Conservation (phyloP, 768 basidiomycete species). For the Lyophyllum decastes region DNA sequence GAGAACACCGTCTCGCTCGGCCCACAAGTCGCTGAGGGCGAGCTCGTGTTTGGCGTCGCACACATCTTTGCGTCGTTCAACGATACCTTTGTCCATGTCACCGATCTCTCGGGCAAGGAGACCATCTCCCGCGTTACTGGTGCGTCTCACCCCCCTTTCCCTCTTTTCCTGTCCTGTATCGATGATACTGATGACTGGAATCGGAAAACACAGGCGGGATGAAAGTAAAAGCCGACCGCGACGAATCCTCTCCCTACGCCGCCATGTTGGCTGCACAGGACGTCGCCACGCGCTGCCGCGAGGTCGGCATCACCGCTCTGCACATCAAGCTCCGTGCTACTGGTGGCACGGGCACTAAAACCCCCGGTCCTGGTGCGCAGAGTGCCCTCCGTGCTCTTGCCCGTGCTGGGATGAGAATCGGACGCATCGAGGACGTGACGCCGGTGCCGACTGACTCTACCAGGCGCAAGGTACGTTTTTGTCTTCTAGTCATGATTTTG, state of each 20-base stretch:
- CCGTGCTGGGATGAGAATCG: conserved; percentile 97
- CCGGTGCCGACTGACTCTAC: conserved; percentile 97
- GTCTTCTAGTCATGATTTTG: neutral
- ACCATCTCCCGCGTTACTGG: conserved; percentile 99
- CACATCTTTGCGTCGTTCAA: conserved; percentile 99
- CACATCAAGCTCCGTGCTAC: conserved; percentile 99
- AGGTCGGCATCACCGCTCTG: conserved; percentile 97
- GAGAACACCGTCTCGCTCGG: conserved; percentile 89
- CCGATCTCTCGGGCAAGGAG: conserved; percentile 98
- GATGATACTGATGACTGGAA: neutral
- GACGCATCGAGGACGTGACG: conserved; percentile 97
- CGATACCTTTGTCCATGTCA: conserved; percentile 99
- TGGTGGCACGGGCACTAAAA: conserved; percentile 98
- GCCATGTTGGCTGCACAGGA: conserved; percentile 99
- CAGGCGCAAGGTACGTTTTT: conserved; percentile 79
- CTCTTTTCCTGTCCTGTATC: neutral
- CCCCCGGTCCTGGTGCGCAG: conserved; percentile 98
- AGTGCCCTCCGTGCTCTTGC: conserved; percentile 97
- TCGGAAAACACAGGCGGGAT: conserved; percentile 70
- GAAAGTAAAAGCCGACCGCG: conserved; percentile 99
- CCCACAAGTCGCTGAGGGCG: conserved; percentile 94
- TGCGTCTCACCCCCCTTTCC: conserved; percentile 35
- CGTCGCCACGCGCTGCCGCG: conserved; percentile 93
- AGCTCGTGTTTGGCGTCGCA: conserved; percentile 96
- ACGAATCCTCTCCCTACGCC: conserved; percentile 98